These are phyloP conservation scores for Blastobotrys terrestris DNA, from an alignment of 805 yeast genomes.

Conservation along the genomic window DNA sequence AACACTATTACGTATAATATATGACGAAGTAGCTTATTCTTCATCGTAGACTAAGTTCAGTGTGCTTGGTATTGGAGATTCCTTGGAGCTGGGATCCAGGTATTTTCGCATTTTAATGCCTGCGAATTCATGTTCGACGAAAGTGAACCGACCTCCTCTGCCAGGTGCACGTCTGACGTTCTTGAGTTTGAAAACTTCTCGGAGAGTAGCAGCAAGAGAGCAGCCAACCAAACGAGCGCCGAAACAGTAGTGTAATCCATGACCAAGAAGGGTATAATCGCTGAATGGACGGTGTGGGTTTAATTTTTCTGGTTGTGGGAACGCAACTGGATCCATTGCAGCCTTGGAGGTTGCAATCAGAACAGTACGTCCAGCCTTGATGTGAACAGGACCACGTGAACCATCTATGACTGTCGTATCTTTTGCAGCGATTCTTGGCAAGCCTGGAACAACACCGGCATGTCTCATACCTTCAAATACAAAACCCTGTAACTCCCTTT, in stretches of 20 bases:
- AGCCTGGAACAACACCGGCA: constrained; percentile 4
- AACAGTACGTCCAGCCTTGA: constrained; percentile 2
- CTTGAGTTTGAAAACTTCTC: constrained; percentile 4
- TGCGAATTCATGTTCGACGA: constrained; percentile 4
- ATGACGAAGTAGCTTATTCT: too few relatives aligned
- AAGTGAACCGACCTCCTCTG: not conserved
- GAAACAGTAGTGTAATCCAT: constrained; percentile 3
- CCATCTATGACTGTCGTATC: constrained; percentile 2
- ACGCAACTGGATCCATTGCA: constrained; percentile 5
- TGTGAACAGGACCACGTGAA: not conserved
- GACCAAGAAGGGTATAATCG: constrained; percentile 3
- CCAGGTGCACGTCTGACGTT: constrained; percentile 4
- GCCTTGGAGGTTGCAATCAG: constrained; percentile 4
- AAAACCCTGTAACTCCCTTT: constrained; percentile 2
- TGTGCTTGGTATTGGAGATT: constrained; percentile 4
- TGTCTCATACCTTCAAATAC: constrained; percentile 5
- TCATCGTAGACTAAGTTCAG: not conserved
- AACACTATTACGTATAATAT: not conserved
- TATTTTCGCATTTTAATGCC: constrained; percentile 3
- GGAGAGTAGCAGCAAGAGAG: constrained; percentile 2
- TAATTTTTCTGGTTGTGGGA: constrained; percentile 4
- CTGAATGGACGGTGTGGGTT: constrained; percentile 3
- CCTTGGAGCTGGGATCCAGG: constrained; percentile 2
- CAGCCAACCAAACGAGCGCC: constrained; percentile 5
- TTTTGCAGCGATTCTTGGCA: constrained; percentile 2